These are phyloP conservation scores for Aegilops longissima DNA, from an alignment of 176 grass and related monocot genomes.

Conservation along the genomic window DNA sequence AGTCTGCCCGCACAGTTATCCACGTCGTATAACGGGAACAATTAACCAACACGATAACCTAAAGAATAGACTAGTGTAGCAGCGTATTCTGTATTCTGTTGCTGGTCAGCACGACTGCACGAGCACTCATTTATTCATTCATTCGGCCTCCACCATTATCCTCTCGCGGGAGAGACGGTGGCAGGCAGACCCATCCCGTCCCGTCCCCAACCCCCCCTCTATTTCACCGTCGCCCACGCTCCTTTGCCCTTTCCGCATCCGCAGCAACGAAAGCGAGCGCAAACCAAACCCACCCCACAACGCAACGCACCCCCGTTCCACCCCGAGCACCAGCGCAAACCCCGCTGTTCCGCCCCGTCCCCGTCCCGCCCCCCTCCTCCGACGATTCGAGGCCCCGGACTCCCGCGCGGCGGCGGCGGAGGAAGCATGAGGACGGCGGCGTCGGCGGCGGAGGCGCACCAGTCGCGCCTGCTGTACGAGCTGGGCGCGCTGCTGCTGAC, in stretches of 20 bases:
- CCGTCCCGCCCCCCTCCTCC: not conserved
- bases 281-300: not conserved
- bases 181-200: not conserved
- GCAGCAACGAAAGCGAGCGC: not conserved
- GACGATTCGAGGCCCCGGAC: not conserved
- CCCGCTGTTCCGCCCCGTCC: not conserved
- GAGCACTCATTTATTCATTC: not conserved
- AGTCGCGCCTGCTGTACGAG: slow-evolving; percentile 73
- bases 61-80: no score
- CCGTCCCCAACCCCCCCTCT: not conserved
- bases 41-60: no score
- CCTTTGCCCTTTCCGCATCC: no score
- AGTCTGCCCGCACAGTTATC: no score
- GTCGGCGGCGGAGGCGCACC: slow-evolving; percentile 33
- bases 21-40: no score
- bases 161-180: not conserved
- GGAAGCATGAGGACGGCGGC: slow-evolving; percentile 37
- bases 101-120: not conserved
- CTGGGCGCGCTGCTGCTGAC: slow-evolving; percentile 59
- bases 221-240: slow-evolving; percentile 30
- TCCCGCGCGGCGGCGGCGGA: not conserved
- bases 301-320: no score
- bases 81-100: not conserved
- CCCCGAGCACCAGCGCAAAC: not conserved
- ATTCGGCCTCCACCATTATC: slow-evolving; percentile 14